Evolutionary conservation across 1,284 basidiomycete genomes (phyloP).

Genomic region (Dichomitus squalens): DNA sequence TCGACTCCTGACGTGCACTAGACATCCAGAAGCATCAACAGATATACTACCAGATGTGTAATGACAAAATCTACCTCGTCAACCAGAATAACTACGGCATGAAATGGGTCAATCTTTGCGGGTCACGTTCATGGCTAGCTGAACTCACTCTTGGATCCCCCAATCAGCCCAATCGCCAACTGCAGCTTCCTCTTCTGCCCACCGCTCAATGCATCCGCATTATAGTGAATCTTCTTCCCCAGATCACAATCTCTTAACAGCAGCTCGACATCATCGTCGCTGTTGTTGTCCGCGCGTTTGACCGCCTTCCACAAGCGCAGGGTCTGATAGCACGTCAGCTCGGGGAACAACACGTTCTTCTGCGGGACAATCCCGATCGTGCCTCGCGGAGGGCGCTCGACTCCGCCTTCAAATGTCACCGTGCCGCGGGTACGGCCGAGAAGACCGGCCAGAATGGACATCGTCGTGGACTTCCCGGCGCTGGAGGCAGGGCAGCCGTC

Average conservation of each 20-base stretch:
- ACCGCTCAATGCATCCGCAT: slow-evolving; percentile 69
- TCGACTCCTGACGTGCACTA: slow-evolving; percentile 81
- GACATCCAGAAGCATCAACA: neutral
- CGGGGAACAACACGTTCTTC: slow-evolving; percentile 82
- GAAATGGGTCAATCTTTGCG: neutral
- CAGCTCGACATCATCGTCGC: slow-evolving; percentile 59
- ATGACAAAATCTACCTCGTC: slow-evolving; percentile 48
- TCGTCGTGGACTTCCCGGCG: slow-evolving; percentile 78
- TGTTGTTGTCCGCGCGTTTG: slow-evolving; percentile 58
- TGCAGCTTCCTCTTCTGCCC: slow-evolving; percentile 85
- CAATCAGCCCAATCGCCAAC: slow-evolving; percentile 75
- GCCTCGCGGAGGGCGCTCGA: slow-evolving; percentile 54
- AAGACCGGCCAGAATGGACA: slow-evolving; percentile 69
- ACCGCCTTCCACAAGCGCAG: slow-evolving; percentile 73
- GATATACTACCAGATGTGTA: neutral
- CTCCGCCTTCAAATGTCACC: slow-evolving; percentile 64
- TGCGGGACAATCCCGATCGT: slow-evolving; percentile 79
- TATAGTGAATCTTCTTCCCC: slow-evolving; percentile 64
- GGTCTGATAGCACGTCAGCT: slow-evolving; percentile 75
- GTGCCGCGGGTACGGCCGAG: slow-evolving; percentile 59
- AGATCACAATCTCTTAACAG: slow-evolving; percentile 74
- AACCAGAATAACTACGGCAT: slow-evolving; percentile 67
- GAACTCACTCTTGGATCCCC: slow-evolving; percentile 66
- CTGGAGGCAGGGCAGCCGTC: slow-evolving; percentile 40
- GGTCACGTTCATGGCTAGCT: neutral